Evolutionary conservation across 192 early-diverging fungal genomes (phyloP).

Genomic region (Coemansia sp.): DNA sequence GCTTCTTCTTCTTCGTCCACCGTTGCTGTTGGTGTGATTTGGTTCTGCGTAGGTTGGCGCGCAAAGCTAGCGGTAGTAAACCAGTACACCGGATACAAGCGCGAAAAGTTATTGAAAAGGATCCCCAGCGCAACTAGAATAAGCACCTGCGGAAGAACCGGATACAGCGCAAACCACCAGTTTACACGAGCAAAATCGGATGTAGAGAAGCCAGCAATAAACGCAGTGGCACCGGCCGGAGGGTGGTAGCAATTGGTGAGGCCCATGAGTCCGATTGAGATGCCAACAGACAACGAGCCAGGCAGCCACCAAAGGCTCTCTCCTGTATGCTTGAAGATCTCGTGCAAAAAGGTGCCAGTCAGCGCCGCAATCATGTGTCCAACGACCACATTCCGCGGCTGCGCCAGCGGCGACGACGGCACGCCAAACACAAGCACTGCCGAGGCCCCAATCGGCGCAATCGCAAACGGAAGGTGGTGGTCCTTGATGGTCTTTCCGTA

Average conservation of each 20-base stretch:
- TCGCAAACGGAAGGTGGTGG: constrained; percentile 52
- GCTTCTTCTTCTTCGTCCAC: neutral
- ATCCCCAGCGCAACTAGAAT: constrained; percentile 38
- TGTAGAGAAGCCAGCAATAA: constrained; percentile 29
- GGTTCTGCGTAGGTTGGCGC: neutral
- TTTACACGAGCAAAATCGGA: constrained; percentile 33
- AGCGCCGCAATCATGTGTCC: constrained; percentile 43
- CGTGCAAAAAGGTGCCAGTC: constrained; percentile 40
- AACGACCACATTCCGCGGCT: constrained; percentile 45
- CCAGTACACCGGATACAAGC: constrained; percentile 52
- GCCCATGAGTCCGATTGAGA: constrained; percentile 46
- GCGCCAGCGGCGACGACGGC: constrained; percentile 42
- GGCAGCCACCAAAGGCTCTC: constrained; percentile 47
- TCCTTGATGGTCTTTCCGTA: constrained; percentile 41
- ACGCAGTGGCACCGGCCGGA: constrained; percentile 51
- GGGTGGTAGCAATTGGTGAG: constrained; percentile 51
- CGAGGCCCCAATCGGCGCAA: constrained; percentile 44
- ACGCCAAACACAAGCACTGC: constrained; percentile 48
- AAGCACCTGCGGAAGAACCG: constrained; percentile 40
- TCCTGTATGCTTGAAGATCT: constrained; percentile 30
- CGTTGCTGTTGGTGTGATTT: neutral
- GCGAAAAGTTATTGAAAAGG: constrained; percentile 41
- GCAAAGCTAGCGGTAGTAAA: constrained; percentile 30
- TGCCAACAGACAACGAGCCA: constrained; percentile 39
- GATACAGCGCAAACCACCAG: constrained; percentile 53